Base-by-base conservation (phyloP, 352 stramenopile species). In the Phytophthora fragariaefolia region DNA sequence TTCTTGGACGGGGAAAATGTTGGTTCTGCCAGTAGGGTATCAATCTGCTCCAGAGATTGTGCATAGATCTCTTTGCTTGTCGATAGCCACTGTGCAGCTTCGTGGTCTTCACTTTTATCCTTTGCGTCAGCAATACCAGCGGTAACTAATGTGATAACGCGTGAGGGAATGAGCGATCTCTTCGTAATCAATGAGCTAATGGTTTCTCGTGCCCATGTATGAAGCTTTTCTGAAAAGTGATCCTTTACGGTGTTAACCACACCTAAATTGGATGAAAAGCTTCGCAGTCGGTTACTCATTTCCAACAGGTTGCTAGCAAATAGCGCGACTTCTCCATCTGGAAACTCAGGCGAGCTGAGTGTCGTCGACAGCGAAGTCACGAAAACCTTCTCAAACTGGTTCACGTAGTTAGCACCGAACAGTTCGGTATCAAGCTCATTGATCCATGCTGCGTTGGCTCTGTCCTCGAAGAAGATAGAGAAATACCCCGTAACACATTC, bases 401-500 rank as follows among this genome's bases (percentile, higher is more conserved):
- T 71, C 0, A 86, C 81, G 56, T 92, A 93, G 43, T 80, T 74
- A 7, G 43, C 17, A 12, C 63, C 40, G 18, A 77, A 53, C 9
- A 36, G 3, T 40, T 74, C 66, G 3, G 55, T 36, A 63, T 72
- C 24, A 3, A 82, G 58, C 20, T 63, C 48, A 24, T 49, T 57
- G 6, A 87, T 58, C 48, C 76, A 86, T 12, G 53, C 54, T 2
- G 49, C 49, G 49, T 77, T 89, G 20, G 28, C 55, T 10, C 73
- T 63, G 8, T 76, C 55, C 26, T 73, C 79, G 40, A 93, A 58
- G 28, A 94, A 93, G 20, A 89, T 86, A 36, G 76, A 83, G 24
- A 91, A 80, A 59, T 77, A 88, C 2, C 81, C 85, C 1, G 79
- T 82, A 17, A 91, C n/a, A 57, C 83, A 96, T 60, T 96, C 87